A percentile compares a stretch with the other conserved stretches of the same genome.
Conservation (phyloP, 176 grass and related monocot genomes). For the Bonia amplexicaulis region DNA sequence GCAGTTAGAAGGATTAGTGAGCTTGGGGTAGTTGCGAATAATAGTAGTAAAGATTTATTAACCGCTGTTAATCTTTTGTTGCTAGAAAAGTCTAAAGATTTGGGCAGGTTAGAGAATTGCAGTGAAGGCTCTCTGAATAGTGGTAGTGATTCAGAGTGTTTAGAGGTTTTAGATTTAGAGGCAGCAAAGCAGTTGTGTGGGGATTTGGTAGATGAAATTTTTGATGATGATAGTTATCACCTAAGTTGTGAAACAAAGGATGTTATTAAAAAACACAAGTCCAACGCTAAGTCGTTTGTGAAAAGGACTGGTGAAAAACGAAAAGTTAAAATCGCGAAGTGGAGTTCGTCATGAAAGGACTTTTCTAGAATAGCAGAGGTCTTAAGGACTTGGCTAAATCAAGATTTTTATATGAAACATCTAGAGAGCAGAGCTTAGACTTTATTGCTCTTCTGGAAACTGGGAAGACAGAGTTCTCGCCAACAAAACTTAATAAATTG, state of each 20-base stretch:
- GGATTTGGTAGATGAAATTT: not conserved
- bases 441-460: not conserved
- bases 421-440: too few relatives aligned
- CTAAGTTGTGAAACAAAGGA: fast-evolving
- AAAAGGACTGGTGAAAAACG: too few relatives aligned
- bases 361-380: not conserved
- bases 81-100: fast-evolving
- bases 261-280: too few relatives aligned
- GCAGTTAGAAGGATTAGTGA: too few relatives aligned
- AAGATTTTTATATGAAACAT: not conserved
- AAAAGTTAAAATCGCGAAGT: not conserved
- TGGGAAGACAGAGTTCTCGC: not conserved
- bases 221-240: not conserved
- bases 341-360: not conserved
- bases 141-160: fast-evolving
- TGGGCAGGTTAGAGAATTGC: too few relatives aligned
- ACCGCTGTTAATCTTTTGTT: too few relatives aligned
- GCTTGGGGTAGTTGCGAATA: too few relatives aligned
- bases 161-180: too few relatives aligned
- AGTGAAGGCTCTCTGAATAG: too few relatives aligned
- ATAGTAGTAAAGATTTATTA: too few relatives aligned
- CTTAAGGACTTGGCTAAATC: not conserved
- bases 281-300: too few relatives aligned
- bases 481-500: too few relatives aligned
- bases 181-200: not conserved